phyloP scores from a whole-genome alignment of 495 filamentous ascomycete species.

The Penicillium daleae region DNA sequence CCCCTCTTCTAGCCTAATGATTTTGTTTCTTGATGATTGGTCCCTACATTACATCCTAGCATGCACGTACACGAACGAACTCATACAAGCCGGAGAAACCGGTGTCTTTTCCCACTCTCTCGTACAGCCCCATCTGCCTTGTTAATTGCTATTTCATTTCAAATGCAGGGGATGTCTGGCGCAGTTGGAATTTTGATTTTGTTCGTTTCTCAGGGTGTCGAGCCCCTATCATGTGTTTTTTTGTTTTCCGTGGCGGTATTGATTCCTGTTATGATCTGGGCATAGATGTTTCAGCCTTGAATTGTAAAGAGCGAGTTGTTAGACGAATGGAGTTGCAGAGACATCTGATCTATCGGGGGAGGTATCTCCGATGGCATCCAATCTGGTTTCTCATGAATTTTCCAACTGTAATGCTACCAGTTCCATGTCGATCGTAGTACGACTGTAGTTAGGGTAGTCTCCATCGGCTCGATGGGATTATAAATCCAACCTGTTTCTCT shows the following conservation, averaged over 20 bases:
- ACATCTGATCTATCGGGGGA: not conserved
- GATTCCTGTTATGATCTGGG: constrained; percentile 12
- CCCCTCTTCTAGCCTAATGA: not conserved
- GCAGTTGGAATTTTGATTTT: not conserved
- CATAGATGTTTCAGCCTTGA: constrained; percentile 24
- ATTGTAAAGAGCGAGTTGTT: constrained; percentile 15
- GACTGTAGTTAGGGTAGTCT: too few relatives aligned
- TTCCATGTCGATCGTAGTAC: too few relatives aligned
- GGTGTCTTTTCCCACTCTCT: not conserved
- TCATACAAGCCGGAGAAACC: not conserved
- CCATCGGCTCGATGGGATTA: too few relatives aligned
- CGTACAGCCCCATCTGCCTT: not conserved
- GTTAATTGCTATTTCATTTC: not conserved
- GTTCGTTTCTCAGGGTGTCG: too few relatives aligned
- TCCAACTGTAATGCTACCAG: not conserved
- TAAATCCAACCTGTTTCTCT: not conserved
- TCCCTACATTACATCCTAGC: not conserved
- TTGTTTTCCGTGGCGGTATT: not conserved
- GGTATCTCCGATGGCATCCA: not conserved
- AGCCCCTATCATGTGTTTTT: not conserved
- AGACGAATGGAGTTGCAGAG: constrained; percentile 9
- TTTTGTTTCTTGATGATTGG: not conserved
- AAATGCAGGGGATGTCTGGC: not conserved
- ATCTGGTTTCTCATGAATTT: not conserved
- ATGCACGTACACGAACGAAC: constrained; percentile 9